Conservation (phyloP, 2,329 filamentous ascomycete genomes). For the Phialocephala subalpina region DNA sequence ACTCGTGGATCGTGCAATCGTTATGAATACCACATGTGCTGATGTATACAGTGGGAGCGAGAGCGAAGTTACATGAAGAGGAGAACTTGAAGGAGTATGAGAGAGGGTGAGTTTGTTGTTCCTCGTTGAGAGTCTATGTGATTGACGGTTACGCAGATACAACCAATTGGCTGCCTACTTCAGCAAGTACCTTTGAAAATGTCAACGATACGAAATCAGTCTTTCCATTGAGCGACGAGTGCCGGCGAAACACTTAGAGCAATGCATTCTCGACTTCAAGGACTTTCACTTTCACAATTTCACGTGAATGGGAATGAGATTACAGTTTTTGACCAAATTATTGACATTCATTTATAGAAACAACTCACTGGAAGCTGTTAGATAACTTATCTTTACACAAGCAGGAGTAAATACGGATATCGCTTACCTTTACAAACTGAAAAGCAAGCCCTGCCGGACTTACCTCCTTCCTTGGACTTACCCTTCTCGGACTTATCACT, state of each 20-base stretch:
- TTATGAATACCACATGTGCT: constrained; percentile 18
- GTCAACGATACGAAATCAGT: neutral
- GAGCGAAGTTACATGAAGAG: constrained; percentile 54
- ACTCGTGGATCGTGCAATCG: neutral
- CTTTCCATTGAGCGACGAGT: neutral
- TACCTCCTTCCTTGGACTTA: neutral
- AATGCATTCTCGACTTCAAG: constrained; percentile 5
- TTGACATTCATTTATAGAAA: neutral
- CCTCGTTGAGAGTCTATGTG: neutral
- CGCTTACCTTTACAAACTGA: neutral
- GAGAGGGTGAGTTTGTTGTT: constrained; percentile 50
- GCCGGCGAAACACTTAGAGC: neutral
- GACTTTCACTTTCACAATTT: neutral
- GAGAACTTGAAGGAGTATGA: constrained; percentile 55
- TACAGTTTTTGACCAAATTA: neutral
- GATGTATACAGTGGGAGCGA: constrained; percentile 62
- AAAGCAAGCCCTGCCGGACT: neutral
- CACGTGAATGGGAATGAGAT: neutral
- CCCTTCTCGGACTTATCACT: neutral
- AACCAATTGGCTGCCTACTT: constrained; percentile 35
- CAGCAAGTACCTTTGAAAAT: constrained; percentile 42
- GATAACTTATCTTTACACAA: neutral
- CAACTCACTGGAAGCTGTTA: neutral
- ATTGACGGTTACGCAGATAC: constrained; percentile 23
- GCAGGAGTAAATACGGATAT: neutral